Conservation (phyloP, 495 filamentous ascomycete species). For the Aspergillus conjunctus region DNA sequence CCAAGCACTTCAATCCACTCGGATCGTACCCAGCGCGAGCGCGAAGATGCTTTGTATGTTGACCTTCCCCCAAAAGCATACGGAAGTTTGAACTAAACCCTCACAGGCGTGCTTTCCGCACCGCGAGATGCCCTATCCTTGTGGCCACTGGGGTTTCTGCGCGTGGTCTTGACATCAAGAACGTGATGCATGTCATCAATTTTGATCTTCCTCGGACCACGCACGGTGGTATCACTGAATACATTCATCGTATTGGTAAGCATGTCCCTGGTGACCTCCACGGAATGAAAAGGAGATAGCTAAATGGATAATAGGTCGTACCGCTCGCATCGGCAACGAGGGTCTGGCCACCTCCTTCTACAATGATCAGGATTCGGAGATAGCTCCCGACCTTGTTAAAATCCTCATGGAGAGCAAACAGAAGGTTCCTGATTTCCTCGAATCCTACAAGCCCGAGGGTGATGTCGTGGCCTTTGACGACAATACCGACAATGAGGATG, state of each 20-base stretch:
- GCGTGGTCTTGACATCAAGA: conserved; percentile 87
- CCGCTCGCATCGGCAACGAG: conserved; percentile 86
- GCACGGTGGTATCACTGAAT: conserved; percentile 90
- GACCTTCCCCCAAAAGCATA: neutral
- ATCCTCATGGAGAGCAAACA: conserved; percentile 79
- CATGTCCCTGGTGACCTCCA: neutral
- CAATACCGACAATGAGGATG: conserved; percentile 60
- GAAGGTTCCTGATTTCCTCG: conserved; percentile 78
- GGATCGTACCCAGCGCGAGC: conserved; percentile 86
- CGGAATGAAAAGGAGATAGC: neutral
- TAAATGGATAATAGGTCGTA: conserved; percentile 65
- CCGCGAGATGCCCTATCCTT: conserved; percentile 72
- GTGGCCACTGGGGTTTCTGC: conserved; percentile 83
- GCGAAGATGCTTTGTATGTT: conserved; percentile 85
- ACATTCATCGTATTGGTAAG: conserved; percentile 89
- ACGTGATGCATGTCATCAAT: conserved; percentile 91
- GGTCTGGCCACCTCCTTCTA: conserved; percentile 91
- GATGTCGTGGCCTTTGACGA: conserved; percentile 59
- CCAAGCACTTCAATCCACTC: conserved; percentile 85
- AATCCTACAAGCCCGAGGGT: conserved; percentile 57
- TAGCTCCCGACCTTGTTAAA: conserved; percentile 72
- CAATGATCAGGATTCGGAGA: conserved; percentile 67
- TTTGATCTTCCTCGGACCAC: conserved; percentile 72
- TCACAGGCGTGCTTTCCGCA: conserved; percentile 73
- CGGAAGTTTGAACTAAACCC: neutral